phyloP scores from a whole-genome alignment of 2,329 filamentous ascomycete species.

The Ascochyta viciae-villosae region DNA sequence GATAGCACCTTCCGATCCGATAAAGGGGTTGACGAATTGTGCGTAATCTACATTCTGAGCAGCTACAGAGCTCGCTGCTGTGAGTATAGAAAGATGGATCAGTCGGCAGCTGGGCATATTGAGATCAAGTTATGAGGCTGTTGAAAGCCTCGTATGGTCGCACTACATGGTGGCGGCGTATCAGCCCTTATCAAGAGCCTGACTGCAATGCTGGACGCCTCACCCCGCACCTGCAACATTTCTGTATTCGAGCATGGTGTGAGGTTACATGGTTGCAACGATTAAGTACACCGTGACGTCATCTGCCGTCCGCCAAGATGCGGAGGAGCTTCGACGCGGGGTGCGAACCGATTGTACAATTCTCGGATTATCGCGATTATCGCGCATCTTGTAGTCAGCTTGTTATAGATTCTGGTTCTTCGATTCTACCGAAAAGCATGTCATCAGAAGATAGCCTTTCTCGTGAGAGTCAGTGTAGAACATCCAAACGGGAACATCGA shows the following conservation, averaged over 20 bases:
- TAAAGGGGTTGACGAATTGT: constrained; percentile 55
- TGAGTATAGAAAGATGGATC: neutral
- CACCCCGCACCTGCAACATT: constrained; percentile 5
- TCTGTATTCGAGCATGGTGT: neutral
- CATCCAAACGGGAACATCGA: too few species aligned
- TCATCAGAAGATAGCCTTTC: neutral
- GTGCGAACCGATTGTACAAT: too few species aligned
- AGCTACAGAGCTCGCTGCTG: neutral
- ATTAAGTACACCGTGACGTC: too few species aligned
- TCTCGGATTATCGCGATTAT: too few species aligned
- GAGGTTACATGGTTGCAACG: constrained; percentile 13
- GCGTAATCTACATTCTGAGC: constrained; percentile 40
- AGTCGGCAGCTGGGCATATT: neutral
- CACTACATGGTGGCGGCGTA: neutral
- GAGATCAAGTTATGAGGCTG: neutral
- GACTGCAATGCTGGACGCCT: neutral
- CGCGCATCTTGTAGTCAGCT: too few species aligned
- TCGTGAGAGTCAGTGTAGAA: too few species aligned
- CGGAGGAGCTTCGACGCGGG: too few species aligned
- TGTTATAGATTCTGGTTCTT: neutral
- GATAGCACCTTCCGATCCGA: constrained; percentile 56
- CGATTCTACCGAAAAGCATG: too few species aligned
- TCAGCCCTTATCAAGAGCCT: neutral
- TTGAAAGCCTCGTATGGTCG: neutral
- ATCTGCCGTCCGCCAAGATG: too few species aligned